Evolutionary conservation across 1,284 basidiomycete genomes (phyloP).

Genomic region (Ceratobasidium sp.): DNA sequence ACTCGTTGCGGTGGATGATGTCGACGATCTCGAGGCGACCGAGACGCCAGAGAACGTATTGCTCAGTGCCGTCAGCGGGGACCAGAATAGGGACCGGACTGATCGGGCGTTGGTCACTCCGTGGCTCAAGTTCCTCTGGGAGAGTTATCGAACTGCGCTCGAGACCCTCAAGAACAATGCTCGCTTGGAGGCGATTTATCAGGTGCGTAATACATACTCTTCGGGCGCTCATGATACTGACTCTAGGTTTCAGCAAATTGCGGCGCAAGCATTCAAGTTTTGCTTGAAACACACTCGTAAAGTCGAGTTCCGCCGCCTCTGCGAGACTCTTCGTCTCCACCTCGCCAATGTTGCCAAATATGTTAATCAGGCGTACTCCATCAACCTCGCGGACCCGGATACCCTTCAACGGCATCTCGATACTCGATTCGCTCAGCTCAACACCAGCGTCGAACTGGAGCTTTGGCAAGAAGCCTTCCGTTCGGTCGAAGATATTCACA

Average conservation of each 20-base stretch:
- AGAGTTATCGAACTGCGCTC: constrained; percentile 94
- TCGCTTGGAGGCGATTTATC: constrained; percentile 91
- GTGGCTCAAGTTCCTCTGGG: constrained; percentile 98
- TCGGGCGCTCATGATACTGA: constrained; percentile 26
- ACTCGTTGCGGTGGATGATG: constrained; percentile 64
- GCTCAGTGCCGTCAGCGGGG: constrained; percentile 84
- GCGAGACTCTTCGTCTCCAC: constrained; percentile 95
- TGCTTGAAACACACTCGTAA: constrained; percentile 94
- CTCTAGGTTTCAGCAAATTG: constrained; percentile 74
- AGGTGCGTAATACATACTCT: constrained; percentile 61
- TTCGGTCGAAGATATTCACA: constrained; percentile 97
- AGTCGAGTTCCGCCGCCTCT: constrained; percentile 96
- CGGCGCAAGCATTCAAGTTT: constrained; percentile 96
- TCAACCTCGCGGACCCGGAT: constrained; percentile 97
- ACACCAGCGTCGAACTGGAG: constrained; percentile 98
- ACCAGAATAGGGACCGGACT: constrained; percentile 94
- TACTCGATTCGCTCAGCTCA: constrained; percentile 96
- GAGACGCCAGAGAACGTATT: constrained; percentile 93
- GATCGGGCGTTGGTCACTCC: constrained; percentile 96
- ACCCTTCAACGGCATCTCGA: constrained; percentile 97
- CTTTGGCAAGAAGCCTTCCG: constrained; percentile 99
- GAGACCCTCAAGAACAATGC: constrained; percentile 99
- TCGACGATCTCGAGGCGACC: constrained; percentile 88
- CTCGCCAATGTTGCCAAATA: constrained; percentile 96
- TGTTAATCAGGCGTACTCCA: constrained; percentile 92